Conservation (phyloP, 2,329 filamentous ascomycete genomes). For the Colletotrichum filicis region DNA sequence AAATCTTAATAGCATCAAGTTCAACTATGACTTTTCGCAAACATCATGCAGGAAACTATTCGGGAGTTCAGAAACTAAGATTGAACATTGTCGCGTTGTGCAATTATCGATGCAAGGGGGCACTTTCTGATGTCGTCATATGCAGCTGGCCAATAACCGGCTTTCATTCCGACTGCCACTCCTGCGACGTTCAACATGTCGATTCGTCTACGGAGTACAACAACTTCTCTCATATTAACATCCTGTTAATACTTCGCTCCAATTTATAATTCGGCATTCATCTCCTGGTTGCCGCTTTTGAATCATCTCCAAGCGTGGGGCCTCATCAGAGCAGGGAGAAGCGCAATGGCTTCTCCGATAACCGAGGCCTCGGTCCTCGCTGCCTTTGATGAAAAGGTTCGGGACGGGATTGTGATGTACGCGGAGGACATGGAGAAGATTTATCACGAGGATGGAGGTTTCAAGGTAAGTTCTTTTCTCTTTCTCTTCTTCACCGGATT, state of each 20-base stretch:
- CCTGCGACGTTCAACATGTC: no score
- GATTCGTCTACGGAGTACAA: neutral
- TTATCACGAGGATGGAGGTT: constrained; percentile 3
- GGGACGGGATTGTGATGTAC: constrained; percentile 16
- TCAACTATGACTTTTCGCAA: no score
- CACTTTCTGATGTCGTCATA: constrained; percentile 17
- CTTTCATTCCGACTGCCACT: neutral
- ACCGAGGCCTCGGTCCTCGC: constrained; percentile 23
- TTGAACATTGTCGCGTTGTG: neutral
- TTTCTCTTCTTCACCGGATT: neutral
- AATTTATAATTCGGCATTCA: no score
- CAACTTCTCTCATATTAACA: no score
- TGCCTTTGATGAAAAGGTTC: constrained; percentile 15
- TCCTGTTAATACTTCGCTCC: no score
- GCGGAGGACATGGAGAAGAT: constrained; percentile 17
- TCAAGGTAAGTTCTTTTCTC: constrained; percentile 10
- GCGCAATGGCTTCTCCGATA: neutral
- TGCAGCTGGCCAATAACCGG: neutral
- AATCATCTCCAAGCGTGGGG: neutral
- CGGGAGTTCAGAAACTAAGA: neutral
- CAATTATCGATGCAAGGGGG: neutral
- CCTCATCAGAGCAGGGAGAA: neutral
- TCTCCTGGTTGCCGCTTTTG: no score
- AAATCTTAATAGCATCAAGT: constrained; percentile 23
- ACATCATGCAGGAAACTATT: no score